Conservation (phyloP, 331 rosid species). For the Malus hybrid region DNA sequence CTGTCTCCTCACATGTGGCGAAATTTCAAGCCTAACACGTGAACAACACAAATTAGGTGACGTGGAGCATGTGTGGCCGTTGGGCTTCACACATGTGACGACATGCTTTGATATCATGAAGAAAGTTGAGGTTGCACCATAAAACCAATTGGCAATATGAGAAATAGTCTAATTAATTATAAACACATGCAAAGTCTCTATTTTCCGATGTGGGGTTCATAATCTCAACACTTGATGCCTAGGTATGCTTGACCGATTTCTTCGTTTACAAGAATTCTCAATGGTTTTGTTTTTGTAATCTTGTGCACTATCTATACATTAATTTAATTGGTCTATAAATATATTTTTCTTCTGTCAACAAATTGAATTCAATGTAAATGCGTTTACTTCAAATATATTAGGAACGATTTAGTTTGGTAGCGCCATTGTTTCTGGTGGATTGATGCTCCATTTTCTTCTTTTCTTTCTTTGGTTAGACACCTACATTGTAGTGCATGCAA, state of each 20-base stretch:
- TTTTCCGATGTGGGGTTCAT: too few species aligned
- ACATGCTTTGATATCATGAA: too few species aligned
- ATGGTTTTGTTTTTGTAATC: neutral
- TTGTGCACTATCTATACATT: neutral
- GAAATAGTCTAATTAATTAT: too few species aligned
- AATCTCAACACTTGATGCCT: neutral
- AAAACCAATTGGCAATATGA: too few species aligned
- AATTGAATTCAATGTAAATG: neutral
- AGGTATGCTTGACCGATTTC: neutral
- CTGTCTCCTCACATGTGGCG: too few species aligned
- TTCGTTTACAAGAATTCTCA: neutral
- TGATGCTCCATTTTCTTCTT: neutral
- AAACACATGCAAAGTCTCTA: too few species aligned
- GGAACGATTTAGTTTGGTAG: neutral
- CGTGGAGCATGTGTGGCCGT: too few species aligned
- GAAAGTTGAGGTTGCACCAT: too few species aligned
- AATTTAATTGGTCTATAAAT: neutral
- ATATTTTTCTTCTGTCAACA: neutral
- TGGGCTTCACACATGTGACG: too few species aligned
- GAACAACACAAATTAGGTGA: too few species aligned
- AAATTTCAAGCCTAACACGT: too few species aligned
- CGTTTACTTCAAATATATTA: neutral
- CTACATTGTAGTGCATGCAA: neutral
- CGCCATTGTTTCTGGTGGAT: neutral
- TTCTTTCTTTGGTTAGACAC: neutral